Percentiles rank a stretch among this genome's conserved stretches.
Conservation (phyloP, 257 asterid genomes). For the Nicotiana knightiana region DNA sequence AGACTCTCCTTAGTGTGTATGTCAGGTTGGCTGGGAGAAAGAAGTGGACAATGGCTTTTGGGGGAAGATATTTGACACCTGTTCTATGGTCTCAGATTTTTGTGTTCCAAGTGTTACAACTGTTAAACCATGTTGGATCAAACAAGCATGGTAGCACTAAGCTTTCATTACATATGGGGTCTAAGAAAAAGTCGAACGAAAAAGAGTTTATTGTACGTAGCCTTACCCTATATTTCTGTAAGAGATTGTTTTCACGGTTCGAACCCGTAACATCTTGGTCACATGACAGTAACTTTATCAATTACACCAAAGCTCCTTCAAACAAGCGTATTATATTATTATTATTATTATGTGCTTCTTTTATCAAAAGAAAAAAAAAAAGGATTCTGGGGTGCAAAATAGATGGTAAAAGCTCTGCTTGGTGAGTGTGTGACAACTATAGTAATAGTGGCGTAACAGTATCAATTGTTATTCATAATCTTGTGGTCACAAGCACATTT, state of each 20-base stretch:
- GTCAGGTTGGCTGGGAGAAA: not conserved
- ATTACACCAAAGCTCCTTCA: too few species aligned
- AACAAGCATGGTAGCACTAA: not conserved
- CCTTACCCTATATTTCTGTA: accelerated
- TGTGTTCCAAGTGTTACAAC: not conserved
- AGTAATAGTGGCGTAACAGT: not conserved
- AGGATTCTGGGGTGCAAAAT: not conserved
- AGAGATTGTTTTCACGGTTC: accelerated
- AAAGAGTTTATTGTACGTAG: accelerated
- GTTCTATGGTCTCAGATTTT: not conserved
- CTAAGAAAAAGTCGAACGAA: too few species aligned
- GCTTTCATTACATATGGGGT: accelerated
- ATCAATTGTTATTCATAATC: not conserved
- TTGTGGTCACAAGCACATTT: not conserved
- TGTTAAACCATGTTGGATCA: not conserved
- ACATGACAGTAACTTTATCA: too few species aligned
- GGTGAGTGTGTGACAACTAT: not conserved
- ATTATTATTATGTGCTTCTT: too few species aligned
- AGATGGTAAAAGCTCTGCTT: not conserved
- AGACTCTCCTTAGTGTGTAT: not conserved
- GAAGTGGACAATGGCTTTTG: not conserved
- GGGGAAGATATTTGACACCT: not conserved
- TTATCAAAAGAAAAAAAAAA: not conserved
- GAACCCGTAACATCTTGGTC: accelerated
- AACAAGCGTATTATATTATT: too few species aligned